Evolutionary conservation across 441 rosid species (phyloP).

Genomic region (Populus hybrid): DNA sequence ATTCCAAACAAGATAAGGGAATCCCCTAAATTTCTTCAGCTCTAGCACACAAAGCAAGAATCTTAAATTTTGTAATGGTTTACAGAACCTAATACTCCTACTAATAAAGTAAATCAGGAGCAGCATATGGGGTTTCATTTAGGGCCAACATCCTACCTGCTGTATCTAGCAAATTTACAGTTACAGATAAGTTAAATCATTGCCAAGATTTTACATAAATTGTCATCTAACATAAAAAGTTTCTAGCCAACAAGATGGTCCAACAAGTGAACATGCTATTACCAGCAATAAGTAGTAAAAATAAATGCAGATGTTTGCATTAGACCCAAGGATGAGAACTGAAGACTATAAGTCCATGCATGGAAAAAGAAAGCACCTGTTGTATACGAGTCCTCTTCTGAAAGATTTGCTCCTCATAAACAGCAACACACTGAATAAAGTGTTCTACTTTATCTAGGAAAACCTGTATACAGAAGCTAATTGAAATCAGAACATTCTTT

Average conservation of each 20-base stretch:
- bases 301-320: neutral
- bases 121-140: neutral
- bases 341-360: constrained; percentile 10
- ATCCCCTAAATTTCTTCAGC: neutral
- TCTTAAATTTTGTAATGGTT: too few species aligned
- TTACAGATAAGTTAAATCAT: neutral
- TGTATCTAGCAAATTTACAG: neutral
- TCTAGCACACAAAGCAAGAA: neutral
- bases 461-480: constrained; percentile 43
- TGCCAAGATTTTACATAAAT: neutral
- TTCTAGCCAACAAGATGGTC: neutral
- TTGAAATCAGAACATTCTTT: neutral
- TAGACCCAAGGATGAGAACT: neutral
- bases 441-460: constrained; percentile 77
- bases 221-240: neutral
- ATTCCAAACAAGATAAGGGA: neutral
- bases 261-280: neutral
- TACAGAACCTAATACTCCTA: neutral
- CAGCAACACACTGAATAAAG: constrained; percentile 82
- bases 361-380: constrained; percentile 46
- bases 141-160: neutral
- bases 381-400: constrained; percentile 92
- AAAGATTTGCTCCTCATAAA: constrained; percentile 86
- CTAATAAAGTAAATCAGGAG: neutral
- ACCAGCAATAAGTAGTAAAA: neutral